Conservation (phyloP, 192 early-diverging fungal species). For the Phlyctochytrium bullatum region DNA sequence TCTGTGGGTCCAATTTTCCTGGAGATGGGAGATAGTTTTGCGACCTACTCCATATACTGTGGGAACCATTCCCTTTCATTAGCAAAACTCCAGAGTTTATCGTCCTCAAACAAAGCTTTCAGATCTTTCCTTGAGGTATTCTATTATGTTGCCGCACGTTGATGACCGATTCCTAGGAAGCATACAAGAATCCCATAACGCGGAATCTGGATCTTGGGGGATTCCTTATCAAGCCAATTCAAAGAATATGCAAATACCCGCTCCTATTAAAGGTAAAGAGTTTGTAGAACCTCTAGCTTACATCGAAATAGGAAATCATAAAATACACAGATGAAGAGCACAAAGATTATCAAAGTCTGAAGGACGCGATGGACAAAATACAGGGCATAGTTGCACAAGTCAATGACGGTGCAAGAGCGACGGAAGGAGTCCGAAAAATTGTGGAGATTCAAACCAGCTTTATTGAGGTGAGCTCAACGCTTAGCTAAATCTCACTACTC, state of each 20-base stretch:
- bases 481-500: background rate
- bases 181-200: conserved; percentile 38
- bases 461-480: conserved; percentile 26
- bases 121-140: conserved; percentile 47
- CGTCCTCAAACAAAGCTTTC: conserved; percentile 34
- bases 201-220: conserved; percentile 43
- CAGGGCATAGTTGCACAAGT: conserved; percentile 45
- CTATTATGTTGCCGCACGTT: background rate
- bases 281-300: background rate
- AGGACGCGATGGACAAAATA: conserved; percentile 41
- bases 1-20: conserved; percentile 40
- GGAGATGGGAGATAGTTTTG: conserved; percentile 40
- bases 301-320: conserved; percentile 45
- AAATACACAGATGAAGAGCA: conserved; percentile 45
- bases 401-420: conserved; percentile 44
- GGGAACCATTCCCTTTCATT: conserved; percentile 39
- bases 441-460: conserved; percentile 47
- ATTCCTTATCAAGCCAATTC: conserved; percentile 94
- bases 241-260: conserved; percentile 99
- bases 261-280: conserved; percentile 59
- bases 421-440: conserved; percentile 43
- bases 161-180: conserved; percentile 29
- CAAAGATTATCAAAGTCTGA: conserved; percentile 31
- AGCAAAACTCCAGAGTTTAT: conserved; percentile 32
- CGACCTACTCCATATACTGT: conserved; percentile 50